A percentile compares a stretch with the other conserved stretches of the same genome.
These are phyloP conservation scores for Penicillium expansum DNA, from an alignment of 2,329 filamentous ascomycete genomes.

Conservation along the genomic window DNA sequence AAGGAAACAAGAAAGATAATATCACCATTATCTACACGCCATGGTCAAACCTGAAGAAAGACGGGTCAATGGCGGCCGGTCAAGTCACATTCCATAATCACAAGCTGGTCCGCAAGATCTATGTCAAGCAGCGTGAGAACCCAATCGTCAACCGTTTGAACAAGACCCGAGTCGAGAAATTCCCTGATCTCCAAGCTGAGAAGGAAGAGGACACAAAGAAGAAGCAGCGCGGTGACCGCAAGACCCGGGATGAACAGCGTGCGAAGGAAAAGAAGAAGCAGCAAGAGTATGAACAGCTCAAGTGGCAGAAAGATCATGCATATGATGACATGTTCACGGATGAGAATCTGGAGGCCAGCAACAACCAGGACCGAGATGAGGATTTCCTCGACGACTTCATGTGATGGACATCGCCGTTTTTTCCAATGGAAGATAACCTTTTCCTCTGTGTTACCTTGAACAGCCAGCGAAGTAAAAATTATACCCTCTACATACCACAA, in stretches of 20 bases:
- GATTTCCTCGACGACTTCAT: slow-evolving; percentile 89
- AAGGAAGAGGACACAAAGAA: slow-evolving; percentile 72
- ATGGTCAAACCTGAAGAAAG: slow-evolving; percentile 94
- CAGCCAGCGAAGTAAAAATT: slow-evolving; percentile 1
- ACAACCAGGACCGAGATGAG: slow-evolving; percentile 78
- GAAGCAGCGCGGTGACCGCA: slow-evolving; percentile 65
- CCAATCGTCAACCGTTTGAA: slow-evolving; percentile 94
- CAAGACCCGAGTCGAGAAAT: slow-evolving; percentile 89
- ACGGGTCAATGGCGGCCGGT: slow-evolving; percentile 90
- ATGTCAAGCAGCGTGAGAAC: slow-evolving; percentile 80
- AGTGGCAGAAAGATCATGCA: slow-evolving; percentile 95
- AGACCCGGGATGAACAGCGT: slow-evolving; percentile 40
- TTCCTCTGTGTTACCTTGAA: not conserved
- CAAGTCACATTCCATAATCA: slow-evolving; percentile 93
- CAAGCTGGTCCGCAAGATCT: slow-evolving; percentile 75
- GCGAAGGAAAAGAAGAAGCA: slow-evolving; percentile 43
- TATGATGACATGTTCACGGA: slow-evolving; percentile 91
- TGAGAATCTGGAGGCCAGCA: slow-evolving; percentile 71
- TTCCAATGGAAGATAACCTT: not conserved
- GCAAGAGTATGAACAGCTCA: slow-evolving; percentile 81
- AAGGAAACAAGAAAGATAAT: slow-evolving; percentile 98
- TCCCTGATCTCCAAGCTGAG: slow-evolving; percentile 78
- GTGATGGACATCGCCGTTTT: slow-evolving; percentile 49
- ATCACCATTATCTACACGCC: slow-evolving; percentile 95
- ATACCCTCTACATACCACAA: slow-evolving; percentile 5